Evolutionary conservation across 192 early-diverging fungal genomes (phyloP).

Genomic region (Rhizoclosmatium globosum): DNA sequence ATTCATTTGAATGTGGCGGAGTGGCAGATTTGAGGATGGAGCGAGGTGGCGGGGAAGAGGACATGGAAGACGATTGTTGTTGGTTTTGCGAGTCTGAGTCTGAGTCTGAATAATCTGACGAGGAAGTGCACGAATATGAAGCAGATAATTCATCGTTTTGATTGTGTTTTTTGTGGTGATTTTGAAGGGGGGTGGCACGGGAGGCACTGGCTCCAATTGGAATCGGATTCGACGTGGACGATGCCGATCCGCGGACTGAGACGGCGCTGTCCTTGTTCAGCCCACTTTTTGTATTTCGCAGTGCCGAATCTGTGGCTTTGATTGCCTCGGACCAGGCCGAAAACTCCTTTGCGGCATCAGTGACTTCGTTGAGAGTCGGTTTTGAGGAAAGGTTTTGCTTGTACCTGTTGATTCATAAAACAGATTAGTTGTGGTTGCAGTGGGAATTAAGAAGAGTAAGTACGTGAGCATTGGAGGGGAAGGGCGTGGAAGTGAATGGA

Average conservation of each 20-base stretch:
- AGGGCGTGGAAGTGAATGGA: constrained; percentile 16
- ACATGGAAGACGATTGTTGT: neutral
- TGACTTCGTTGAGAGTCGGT: neutral
- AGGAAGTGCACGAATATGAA: neutral
- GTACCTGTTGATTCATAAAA: constrained; percentile 2
- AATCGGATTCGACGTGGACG: neutral
- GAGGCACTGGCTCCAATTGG: neutral
- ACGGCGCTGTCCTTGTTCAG: constrained; percentile 22
- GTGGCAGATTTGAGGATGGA: constrained; percentile 23
- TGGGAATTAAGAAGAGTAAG: neutral
- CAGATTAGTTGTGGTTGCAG: neutral
- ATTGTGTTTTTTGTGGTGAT: neutral
- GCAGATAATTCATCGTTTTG: neutral
- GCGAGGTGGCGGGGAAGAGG: constrained; percentile 5
- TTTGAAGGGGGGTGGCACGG: neutral
- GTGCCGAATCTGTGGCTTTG: neutral
- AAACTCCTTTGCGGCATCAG: neutral
- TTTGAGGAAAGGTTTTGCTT: constrained; percentile 13
- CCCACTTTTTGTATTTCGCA: neutral
- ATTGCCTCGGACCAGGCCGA: neutral
- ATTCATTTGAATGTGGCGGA: neutral
- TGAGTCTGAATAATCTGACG: neutral
- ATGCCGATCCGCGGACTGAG: constrained; percentile 15
- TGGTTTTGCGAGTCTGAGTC: neutral
- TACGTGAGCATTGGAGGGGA: neutral